These are phyloP conservation scores for Schoenoplectus triqueter DNA, from an alignment of 202 grass and related monocot species.

Conservation along the genomic window DNA sequence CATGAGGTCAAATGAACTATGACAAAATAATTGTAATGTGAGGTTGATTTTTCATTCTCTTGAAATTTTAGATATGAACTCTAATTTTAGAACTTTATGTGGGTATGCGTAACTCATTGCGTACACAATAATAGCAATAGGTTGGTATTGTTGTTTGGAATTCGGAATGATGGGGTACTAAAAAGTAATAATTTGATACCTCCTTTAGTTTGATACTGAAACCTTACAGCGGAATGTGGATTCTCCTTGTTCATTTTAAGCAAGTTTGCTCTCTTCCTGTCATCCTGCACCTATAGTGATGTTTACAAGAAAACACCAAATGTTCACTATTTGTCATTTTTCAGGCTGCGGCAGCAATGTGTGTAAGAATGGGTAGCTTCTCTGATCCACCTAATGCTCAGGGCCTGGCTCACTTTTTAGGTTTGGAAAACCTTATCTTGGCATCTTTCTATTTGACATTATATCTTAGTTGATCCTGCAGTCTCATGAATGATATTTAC, in stretches of 20 bases:
- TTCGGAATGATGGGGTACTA: not conserved
- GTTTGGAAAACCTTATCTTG: constrained; percentile 51
- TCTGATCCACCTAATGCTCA: constrained; percentile 78
- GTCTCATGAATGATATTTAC: constrained; percentile 47
- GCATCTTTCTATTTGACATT: constrained; percentile 10
- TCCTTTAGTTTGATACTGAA: not conserved
- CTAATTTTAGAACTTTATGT: not conserved
- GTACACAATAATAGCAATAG: not conserved
- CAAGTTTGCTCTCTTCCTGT: not conserved
- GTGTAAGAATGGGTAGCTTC: constrained; percentile 91
- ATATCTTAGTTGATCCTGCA: not conserved
- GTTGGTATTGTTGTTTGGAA: not conserved
- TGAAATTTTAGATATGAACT: not conserved
- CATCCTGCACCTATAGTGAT: not conserved
- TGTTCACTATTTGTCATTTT: constrained; percentile 37
- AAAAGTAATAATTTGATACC: not conserved
- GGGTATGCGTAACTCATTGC: not conserved
- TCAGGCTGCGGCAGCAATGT: constrained; percentile 90
- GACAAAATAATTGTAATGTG: not conserved
- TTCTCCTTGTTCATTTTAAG: not conserved
- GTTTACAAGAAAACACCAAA: not conserved
- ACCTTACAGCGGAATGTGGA: not conserved
- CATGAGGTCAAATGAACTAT: not conserved
- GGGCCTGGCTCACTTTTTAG: constrained; percentile 93
- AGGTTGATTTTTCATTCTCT: not conserved